phyloP scores from a whole-genome alignment of 2,329 filamentous ascomycete genomes.

The Escovopsis sp. region DNA sequence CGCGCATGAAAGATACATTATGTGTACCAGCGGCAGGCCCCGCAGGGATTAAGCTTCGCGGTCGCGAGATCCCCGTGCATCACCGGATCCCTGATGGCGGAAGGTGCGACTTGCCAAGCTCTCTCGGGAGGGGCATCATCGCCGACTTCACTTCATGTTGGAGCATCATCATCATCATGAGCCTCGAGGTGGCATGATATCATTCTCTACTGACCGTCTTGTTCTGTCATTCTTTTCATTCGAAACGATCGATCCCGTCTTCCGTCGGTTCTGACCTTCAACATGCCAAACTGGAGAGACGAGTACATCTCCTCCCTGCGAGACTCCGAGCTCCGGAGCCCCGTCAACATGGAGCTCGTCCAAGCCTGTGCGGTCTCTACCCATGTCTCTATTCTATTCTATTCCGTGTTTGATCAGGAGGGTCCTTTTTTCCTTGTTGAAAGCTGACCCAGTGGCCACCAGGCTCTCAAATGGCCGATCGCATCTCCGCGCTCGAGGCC shows the following conservation, averaged over 20 bases:
- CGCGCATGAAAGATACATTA: too few species aligned
- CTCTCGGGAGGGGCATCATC: too few species aligned
- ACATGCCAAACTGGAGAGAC: conserved; percentile 58
- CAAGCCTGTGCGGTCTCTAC: conserved; percentile 51
- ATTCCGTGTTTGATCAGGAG: too few species aligned
- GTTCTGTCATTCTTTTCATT: too few species aligned
- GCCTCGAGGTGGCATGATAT: too few species aligned
- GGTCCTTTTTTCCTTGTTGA: too few species aligned
- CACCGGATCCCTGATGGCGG: background rate
- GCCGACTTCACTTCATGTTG: too few species aligned
- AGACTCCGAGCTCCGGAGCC: conserved; percentile 53
- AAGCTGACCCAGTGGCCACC: conserved; percentile 9
- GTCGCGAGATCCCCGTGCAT: background rate
- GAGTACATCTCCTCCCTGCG: conserved; percentile 67
- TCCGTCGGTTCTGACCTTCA: conserved; percentile 3
- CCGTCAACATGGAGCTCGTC: conserved; percentile 51
- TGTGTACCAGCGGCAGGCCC: too few species aligned
- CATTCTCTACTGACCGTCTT: too few species aligned
- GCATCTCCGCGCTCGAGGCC: conserved; percentile 47
- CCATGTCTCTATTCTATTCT: conserved; percentile 5
- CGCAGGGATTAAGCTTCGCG: too few species aligned
- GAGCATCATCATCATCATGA: too few species aligned
- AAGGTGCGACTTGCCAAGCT: background rate
- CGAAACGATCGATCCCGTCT: background rate
- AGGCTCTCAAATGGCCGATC: conserved; percentile 55